Base-by-base conservation (phyloP, 192 early-diverging fungal genomes). In the Phycomyces blakesleeanus region DNA sequence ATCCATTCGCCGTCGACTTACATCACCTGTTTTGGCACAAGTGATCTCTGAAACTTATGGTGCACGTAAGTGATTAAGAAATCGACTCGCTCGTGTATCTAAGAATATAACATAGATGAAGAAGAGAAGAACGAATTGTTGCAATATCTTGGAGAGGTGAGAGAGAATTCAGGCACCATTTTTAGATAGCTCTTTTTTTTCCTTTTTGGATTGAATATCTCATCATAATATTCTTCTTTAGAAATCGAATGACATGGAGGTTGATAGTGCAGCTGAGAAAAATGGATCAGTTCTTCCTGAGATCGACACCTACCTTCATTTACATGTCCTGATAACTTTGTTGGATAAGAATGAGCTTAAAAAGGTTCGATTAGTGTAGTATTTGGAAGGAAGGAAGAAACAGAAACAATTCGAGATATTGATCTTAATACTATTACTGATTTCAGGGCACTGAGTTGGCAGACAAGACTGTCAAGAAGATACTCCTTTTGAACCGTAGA, bases 301-400 rank as follows among this genome's bases (percentile, higher is more conserved):
- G 71, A 81, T 89, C 25, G 91, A 92, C 68, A 79, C 93, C 29
- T 98, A 91, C 61, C 77, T 98, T 51, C 84, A 89, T 53, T 77
- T 93, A 37, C 75, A 97, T 72, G 83, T 87, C 1, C 79, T 94
- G 71, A 81, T 97, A 14, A 87, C 81, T 56, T 80, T 96, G 12
- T 82, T 96, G 55, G 96, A 98, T 69, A 81, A 83, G 60, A 81
- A 88, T 49, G 74, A 85, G 52, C 68, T 80, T 40, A 84, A 88
- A 49, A 78, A 86, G 78, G 94, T 88, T 75, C 20, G 55, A 38
- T 14, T 21, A 16, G 11, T 58, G 38, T 7, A 21, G 22, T 26
- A 39, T 63, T 18, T 40, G 26, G 10, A 41, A 16, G 20, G 15
- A 51, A 14, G 21, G n/a, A n/a, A n/a, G n/a, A n/a, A n/a, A n/a